Evolutionary conservation across 805 yeast species (phyloP), one percentile per base, ranked within the genome.

Genomic region (Candida boidinii): DNA sequence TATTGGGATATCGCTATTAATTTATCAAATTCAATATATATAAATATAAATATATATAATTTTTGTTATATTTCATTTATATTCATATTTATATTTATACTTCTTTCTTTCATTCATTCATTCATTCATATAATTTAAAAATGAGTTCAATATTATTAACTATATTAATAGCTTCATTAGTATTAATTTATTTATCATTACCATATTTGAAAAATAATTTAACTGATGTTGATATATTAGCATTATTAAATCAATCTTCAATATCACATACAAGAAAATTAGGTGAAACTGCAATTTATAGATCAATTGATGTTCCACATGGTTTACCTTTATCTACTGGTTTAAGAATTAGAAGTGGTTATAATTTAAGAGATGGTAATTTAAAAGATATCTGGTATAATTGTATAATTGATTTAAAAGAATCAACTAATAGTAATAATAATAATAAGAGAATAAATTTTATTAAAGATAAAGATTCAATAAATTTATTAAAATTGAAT

Each of bases 231-330:
- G 71, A 71, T 34, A 73, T 70, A 29, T 55, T 73, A 22, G 79
- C 79, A 10, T 56, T 79, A 21, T 52, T 58, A 23, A 69, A 73
- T 43, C 96, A 87, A 53, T 70, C 94, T 2, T 65, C 76, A 15
- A 56, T 79, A 22, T 71, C 80, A 2, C 58, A 76, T 5, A 78
- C 84, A 1, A 64, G 94, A n/a, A 62, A 68, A 27, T 62, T 64
- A 5, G 64, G 70, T 31, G 94, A 87, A 51, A 72, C 88, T 12
- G 88, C 95, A 0, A 62, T 82, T 9, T 78, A 82, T 53, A 68
- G 92, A 41, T 79, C 86, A 31, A 74, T 75, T 29, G 76, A 80
- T 43, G 73, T 82, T 21, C 92, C 88, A 16, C 76, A 73, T 49
- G 83, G 85, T 5, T 51, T 72, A 37, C 79, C 83, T 1, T 62